phyloP scores from a whole-genome alignment of 306 rosid species.

The Quercus wislizeni region DNA sequence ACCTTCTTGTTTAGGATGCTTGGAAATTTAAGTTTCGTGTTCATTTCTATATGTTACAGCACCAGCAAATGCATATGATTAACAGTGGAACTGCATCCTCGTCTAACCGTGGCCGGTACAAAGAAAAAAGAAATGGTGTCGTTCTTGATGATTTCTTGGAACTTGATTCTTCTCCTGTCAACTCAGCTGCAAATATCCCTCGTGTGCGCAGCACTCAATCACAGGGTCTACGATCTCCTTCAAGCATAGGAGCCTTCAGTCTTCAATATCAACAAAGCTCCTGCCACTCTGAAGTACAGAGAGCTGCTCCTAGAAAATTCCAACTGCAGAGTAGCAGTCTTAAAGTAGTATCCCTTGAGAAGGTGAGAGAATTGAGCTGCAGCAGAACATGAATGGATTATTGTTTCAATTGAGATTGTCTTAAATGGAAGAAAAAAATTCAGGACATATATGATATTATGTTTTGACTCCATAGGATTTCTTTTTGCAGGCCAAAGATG shows the following conservation, averaged over 20 bases:
- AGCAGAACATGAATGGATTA: neutral
- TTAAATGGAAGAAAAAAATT: conserved; percentile 6
- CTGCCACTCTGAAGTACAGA: conserved; percentile 1
- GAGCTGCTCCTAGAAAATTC: conserved; percentile 19
- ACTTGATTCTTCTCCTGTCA: conserved; percentile 21
- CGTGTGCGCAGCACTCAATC: neutral
- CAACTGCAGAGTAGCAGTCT: conserved; percentile 22
- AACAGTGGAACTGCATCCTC: neutral
- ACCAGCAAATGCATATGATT: neutral
- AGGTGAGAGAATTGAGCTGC: conserved; percentile 43
- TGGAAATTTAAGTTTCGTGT: conserved; percentile 3
- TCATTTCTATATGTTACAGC: conserved; percentile 1
- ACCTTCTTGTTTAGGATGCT: neutral
- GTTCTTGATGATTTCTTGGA: too few species aligned
- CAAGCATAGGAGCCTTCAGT: neutral
- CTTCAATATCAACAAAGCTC: conserved; percentile 15
- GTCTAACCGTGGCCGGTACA: neutral
- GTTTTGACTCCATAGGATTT: conserved; percentile 15
- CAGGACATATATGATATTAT: neutral
- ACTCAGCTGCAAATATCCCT: conserved; percentile 14
- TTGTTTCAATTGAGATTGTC: conserved; percentile 6
- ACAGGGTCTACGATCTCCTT: neutral
- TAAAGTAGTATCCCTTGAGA: conserved; percentile 10
- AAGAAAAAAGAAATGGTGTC: neutral
- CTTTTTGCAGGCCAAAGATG: conserved; percentile 37